phyloP scores from a whole-genome alignment of 2,329 filamentous ascomycete species.

The Diaporthe helianthi region DNA sequence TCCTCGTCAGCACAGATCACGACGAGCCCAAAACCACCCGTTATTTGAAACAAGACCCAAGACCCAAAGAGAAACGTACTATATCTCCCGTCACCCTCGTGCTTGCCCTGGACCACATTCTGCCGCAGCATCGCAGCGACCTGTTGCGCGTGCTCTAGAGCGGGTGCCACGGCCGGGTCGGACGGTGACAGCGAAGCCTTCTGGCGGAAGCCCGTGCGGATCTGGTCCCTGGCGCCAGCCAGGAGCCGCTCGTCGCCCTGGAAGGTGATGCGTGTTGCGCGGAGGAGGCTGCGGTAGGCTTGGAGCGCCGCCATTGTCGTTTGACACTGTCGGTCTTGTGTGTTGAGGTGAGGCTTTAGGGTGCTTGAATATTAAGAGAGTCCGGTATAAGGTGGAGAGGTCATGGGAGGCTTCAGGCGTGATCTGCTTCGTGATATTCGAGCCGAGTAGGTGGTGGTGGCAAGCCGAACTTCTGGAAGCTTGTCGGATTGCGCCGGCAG shows the following conservation, averaged over 20 bases:
- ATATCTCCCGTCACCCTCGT: conserved; percentile 59
- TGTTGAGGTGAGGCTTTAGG: no score
- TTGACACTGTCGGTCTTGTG: neutral
- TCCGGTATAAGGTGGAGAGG: neutral
- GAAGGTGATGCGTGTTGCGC: conserved; percentile 84
- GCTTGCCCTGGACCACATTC: conserved; percentile 87
- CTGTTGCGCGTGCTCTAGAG: conserved; percentile 81
- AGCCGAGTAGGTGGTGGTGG: neutral
- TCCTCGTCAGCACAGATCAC: neutral
- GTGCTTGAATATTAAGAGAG: neutral
- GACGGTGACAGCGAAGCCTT: conserved; percentile 66
- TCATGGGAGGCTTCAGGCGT: no score
- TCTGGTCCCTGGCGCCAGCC: conserved; percentile 73
- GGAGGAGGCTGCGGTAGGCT: conserved; percentile 83
- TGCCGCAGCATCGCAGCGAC: conserved; percentile 79
- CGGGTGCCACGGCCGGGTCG: conserved; percentile 65
- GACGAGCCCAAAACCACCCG: no score
- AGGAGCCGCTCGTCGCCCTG: conserved; percentile 76
- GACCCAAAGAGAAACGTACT: conserved; percentile 53
- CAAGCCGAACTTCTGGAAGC: conserved; percentile 20
- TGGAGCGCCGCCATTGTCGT: conserved; percentile 71
- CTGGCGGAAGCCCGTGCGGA: conserved; percentile 75
- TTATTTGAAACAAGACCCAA: no score
- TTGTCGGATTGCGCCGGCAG: conserved; percentile 22
- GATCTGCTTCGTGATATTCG: neutral